phyloP scores from a whole-genome alignment of 495 filamentous ascomycete genomes.

The Pyronema domesticum region DNA sequence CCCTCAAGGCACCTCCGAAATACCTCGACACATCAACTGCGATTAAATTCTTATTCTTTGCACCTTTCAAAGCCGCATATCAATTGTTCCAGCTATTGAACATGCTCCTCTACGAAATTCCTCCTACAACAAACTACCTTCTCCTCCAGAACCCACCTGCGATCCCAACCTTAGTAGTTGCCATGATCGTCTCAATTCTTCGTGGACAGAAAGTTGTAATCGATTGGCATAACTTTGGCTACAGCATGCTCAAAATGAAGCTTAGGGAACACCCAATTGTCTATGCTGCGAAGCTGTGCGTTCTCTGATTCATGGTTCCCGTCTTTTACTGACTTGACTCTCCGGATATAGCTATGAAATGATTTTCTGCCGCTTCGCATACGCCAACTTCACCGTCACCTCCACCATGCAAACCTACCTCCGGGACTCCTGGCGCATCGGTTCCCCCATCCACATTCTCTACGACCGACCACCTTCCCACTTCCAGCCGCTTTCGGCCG shows the following conservation, averaged over 20 bases:
- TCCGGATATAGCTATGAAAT: constrained; percentile 42
- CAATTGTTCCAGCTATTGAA: constrained; percentile 53
- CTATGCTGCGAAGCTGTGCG: constrained; percentile 39
- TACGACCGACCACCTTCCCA: constrained; percentile 77
- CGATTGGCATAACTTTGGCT: constrained; percentile 99
- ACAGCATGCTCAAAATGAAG: constrained; percentile 66
- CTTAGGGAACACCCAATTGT: constrained; percentile 57
- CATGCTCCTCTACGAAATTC: constrained; percentile 53
- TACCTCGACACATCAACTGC: constrained; percentile 47
- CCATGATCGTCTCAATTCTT: constrained; percentile 51
- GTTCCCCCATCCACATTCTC: constrained; percentile 30
- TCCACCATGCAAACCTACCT: constrained; percentile 68
- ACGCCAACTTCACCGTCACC: constrained; percentile 71
- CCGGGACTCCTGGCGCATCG: constrained; percentile 27
- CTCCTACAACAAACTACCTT: constrained; percentile 32
- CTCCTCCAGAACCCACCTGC: constrained; percentile 68
- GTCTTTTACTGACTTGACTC: neutral
- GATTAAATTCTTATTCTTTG: constrained; percentile 62
- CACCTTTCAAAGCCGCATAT: constrained; percentile 71
- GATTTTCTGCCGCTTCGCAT: constrained; percentile 45
- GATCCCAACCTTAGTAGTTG: constrained; percentile 71
- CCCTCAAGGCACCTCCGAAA: constrained; percentile 44
- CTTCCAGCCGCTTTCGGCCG: constrained; percentile 48
- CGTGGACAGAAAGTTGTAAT: constrained; percentile 70
- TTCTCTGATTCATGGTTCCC: neutral